Conservation (phyloP, 202 grass and related monocot genomes). For the Schoenoplectus triqueter region DNA sequence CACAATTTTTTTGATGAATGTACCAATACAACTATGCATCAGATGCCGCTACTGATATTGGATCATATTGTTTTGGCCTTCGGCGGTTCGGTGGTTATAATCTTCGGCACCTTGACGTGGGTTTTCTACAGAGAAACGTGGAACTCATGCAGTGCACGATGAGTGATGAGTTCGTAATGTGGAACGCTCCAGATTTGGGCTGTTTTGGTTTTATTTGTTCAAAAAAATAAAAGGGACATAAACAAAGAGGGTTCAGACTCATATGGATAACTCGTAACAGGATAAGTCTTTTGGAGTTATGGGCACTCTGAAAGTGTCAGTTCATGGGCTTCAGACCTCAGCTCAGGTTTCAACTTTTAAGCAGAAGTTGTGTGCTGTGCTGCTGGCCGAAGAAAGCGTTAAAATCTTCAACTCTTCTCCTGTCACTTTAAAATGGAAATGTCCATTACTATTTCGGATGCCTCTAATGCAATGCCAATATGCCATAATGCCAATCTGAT, state of each 20-base stretch:
- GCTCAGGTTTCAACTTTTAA: not conserved
- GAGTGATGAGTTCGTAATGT: not conserved
- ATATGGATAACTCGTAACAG: conserved; percentile 13
- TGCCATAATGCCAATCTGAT: no score
- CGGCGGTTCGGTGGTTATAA: not conserved
- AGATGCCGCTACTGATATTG: not conserved
- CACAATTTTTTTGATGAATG: no score
- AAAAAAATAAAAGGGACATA: not conserved
- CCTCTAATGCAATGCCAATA: not conserved
- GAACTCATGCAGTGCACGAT: not conserved
- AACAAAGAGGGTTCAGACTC: not conserved
- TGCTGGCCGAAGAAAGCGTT: not conserved
- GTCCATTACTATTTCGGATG: not conserved
- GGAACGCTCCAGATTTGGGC: not conserved
- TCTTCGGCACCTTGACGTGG: not conserved
- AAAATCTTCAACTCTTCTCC: not conserved
- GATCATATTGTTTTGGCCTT: not conserved
- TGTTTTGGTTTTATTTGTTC: not conserved
- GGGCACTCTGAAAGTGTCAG: not conserved
- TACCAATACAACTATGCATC: no score
- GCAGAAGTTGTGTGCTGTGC: not conserved
- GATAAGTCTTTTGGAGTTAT: not conserved
- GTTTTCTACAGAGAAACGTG: conserved; percentile 14
- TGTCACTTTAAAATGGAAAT: not conserved
- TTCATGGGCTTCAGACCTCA: not conserved